Percentiles rank a stretch among this genome's conserved stretches.
Conservation (phyloP, 2,329 filamentous ascomycete genomes). For the Cryoendolithus antarcticus region DNA sequence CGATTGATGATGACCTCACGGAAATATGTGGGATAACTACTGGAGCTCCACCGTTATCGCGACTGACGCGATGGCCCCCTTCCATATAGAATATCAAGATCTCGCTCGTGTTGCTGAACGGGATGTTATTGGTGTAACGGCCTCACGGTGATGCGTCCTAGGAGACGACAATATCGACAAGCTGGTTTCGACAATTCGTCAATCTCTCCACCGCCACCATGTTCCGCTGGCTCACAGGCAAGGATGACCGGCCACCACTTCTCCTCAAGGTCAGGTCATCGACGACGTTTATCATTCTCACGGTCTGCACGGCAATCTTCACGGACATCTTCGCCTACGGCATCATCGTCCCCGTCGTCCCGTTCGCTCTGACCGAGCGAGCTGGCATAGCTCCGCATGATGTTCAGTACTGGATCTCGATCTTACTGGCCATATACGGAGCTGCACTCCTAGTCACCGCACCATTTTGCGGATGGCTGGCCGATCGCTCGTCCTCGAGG, state of each 20-base stretch:
- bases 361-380: conserved; percentile 49
- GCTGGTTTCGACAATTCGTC: too few relatives aligned
- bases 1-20: too few relatives aligned
- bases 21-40: too few relatives aligned
- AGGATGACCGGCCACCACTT: conserved; percentile 12
- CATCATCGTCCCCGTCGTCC: conserved; percentile 60
- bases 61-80: too few relatives aligned
- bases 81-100: too few relatives aligned
- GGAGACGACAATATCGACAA: too few relatives aligned
- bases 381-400: conserved; percentile 36
- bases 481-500: conserved; percentile 51
- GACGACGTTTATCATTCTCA: conserved; percentile 25
- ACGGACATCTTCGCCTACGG: conserved; percentile 52
- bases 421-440: conserved; percentile 62
- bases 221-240: conserved; percentile 23
- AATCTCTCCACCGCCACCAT: conserved; percentile 8
- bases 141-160: too few relatives aligned
- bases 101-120: too few relatives aligned
- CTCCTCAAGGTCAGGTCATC: conserved; percentile 21
- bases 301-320: conserved; percentile 25
- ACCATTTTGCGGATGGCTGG: conserved; percentile 42
- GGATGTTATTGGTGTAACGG: too few relatives aligned
- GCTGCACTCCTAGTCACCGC: conserved; percentile 50
- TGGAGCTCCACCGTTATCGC: too few relatives aligned
- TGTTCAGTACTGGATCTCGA: conserved; percentile 58